Conservation (phyloP, 2,329 filamentous ascomycete species). For the Lecanicillium sp. region DNA sequence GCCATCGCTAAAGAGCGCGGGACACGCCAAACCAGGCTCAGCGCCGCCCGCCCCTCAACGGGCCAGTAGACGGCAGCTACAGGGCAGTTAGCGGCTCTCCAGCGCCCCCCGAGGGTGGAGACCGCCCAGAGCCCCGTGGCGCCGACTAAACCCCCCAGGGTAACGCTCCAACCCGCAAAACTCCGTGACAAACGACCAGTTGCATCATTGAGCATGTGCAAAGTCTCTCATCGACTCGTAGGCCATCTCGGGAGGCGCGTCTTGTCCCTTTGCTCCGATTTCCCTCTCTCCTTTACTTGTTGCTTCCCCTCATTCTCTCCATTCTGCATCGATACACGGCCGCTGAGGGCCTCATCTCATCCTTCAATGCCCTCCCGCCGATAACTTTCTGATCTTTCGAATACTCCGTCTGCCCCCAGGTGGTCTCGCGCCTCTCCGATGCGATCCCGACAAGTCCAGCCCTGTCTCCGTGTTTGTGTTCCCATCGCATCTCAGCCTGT, state of each 20-base stretch:
- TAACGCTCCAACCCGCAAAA: background rate
- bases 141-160: background rate
- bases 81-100: background rate
- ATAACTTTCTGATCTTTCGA: too few relatives aligned
- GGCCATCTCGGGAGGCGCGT: background rate
- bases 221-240: conserved; percentile 5
- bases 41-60: too few relatives aligned
- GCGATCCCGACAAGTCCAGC: too few relatives aligned
- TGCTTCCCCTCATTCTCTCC: background rate
- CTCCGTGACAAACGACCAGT: background rate
- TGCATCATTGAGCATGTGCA: conserved; percentile 5
- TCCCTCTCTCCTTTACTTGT: background rate
- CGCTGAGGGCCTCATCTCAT: background rate
- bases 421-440: too few relatives aligned
- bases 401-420: too few relatives aligned
- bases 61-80: background rate
- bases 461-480: background rate
- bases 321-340: background rate
- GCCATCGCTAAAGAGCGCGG: too few relatives aligned
- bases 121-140: too few relatives aligned
- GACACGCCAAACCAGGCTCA: too few relatives aligned
- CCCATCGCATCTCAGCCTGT: conserved; percentile 1
- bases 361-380: background rate
- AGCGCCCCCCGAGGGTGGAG: background rate
- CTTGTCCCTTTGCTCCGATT: conserved; percentile 1